Evolutionary conservation across 2,329 filamentous ascomycete genomes (phyloP), one percentile per base, ranked within the genome.

Genomic region (Aspergillus aculeatus): DNA sequence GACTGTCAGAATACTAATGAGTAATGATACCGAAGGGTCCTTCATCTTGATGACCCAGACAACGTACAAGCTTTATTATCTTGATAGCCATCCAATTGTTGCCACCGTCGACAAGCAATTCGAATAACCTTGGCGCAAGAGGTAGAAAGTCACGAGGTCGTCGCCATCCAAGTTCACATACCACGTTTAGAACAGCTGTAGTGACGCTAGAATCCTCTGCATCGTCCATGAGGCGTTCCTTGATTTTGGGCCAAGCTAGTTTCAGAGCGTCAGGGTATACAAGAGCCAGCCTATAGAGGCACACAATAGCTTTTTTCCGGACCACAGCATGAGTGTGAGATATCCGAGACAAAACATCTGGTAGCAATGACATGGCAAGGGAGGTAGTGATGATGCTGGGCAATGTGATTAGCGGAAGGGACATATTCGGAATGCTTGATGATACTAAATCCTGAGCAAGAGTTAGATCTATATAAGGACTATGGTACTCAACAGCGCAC

Each of bases 1-100:
- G 32, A 26, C 53, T 53, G 73, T 77, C 63, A 74, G 23, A 14
- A 59, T 62, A 73, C 19, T 19, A 57, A 23, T n/a, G 14, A n/a
- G 14, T n/a, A 16, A 44, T 16, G 16, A 51, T 24, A 44, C 12
- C 19, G 11, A 29, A 14, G 16, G 9, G 38, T 21, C 44, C 9
- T 16, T 16, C 29, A 41, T 35, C 10, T 35, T 12, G 6, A 44
- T 44, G 38, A 19, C 16, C 14, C 16, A n/a, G 38, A 23, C 31
- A 41, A 79, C 85, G 66, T 75, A 94, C 91, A 64, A 99, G 84
- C 78, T 99, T 99, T 75, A 99, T 98, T 63, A 99, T 86, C 75
- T 99, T 99, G 73, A 99, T 99, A 60, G 93, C 93, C 94, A 99
- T 98, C 95, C 95, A 99, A 76, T 99, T 99, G 77, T 99, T 98